These are phyloP conservation scores for Prunus armeniaca DNA, from an alignment of 306 rosid genomes.

Conservation along the genomic window DNA sequence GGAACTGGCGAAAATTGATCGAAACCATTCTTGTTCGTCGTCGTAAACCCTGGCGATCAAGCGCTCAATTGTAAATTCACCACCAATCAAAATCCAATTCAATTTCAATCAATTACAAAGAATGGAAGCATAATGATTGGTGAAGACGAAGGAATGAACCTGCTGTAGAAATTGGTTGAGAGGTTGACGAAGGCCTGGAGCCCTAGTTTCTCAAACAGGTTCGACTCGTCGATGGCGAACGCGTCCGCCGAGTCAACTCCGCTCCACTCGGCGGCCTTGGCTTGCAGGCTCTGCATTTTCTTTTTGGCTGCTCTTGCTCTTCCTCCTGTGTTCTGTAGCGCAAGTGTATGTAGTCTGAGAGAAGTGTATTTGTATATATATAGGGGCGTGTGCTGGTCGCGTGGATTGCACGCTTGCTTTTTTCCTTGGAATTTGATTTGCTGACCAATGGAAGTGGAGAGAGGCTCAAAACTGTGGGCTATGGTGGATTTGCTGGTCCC, in stretches of 20 bases:
- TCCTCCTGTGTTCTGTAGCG: not conserved
- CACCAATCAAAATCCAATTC: not conserved
- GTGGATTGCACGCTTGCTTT: constrained; percentile 30
- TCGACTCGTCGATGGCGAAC: constrained; percentile 65
- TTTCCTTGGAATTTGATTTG: not conserved
- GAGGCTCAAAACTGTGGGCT: constrained; percentile 2
- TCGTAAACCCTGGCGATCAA: constrained; percentile 55
- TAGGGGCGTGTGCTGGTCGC: constrained; percentile 20
- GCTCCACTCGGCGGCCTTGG: constrained; percentile 83
- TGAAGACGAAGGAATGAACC: constrained; percentile 22
- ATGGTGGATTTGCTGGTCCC: not conserved
- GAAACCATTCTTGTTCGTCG: constrained; percentile 83
- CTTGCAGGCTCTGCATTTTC: constrained; percentile 65
- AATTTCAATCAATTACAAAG: not conserved
- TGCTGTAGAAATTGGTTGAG: constrained; percentile 84
- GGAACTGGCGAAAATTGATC: constrained; percentile 59
- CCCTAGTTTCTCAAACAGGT: constrained; percentile 64
- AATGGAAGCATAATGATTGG: not conserved
- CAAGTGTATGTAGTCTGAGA: not conserved
- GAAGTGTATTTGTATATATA: not conserved
- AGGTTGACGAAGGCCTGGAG: constrained; percentile 67
- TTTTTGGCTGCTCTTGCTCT: not conserved
- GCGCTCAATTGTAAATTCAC: not conserved
- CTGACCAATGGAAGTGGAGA: not conserved
- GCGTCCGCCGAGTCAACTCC: constrained; percentile 56